These are phyloP conservation scores for Silene noctiflora DNA, from an alignment of 179 eudicot species.

Conservation along the genomic window DNA sequence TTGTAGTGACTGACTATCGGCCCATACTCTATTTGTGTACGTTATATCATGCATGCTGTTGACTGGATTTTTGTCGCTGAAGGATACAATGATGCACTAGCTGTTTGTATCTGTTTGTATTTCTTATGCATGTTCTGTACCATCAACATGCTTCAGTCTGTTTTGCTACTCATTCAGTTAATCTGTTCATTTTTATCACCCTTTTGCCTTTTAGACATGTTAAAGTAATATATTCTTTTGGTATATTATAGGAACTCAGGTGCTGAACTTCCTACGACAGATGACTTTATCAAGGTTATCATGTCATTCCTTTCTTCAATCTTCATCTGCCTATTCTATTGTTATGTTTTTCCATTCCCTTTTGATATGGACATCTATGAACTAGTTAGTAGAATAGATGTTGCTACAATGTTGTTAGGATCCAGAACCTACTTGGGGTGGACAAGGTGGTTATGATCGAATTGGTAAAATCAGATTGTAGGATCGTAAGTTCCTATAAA, in stretches of 20 bases:
- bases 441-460: too few relatives aligned
- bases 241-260: conserved; percentile 55
- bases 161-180: neutral
- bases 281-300: conserved; percentile 69
- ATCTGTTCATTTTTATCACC: neutral
- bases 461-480: too few relatives aligned
- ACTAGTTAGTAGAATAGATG: neutral
- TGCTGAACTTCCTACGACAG: conserved; percentile 42
- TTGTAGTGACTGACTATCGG: neutral
- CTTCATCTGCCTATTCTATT: neutral
- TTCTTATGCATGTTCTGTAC: neutral
- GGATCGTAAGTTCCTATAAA: too few relatives aligned
- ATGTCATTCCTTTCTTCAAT: neutral
- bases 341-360: neutral
- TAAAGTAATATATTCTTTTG: neutral
- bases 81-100: neutral
- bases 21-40: neutral
- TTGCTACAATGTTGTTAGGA: neutral
- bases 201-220: conserved; percentile 4
- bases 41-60: neutral
- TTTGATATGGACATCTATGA: neutral
- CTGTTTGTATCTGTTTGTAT: neutral
- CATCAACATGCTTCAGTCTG: neutral
- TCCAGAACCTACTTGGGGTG: too few relatives aligned
- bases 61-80: too few relatives aligned